A percentile compares a stretch with the other conserved stretches of the same genome.
These are phyloP conservation scores for Diaporthe caulivora DNA, from an alignment of 2,329 filamentous ascomycete genomes.

Conservation along the genomic window DNA sequence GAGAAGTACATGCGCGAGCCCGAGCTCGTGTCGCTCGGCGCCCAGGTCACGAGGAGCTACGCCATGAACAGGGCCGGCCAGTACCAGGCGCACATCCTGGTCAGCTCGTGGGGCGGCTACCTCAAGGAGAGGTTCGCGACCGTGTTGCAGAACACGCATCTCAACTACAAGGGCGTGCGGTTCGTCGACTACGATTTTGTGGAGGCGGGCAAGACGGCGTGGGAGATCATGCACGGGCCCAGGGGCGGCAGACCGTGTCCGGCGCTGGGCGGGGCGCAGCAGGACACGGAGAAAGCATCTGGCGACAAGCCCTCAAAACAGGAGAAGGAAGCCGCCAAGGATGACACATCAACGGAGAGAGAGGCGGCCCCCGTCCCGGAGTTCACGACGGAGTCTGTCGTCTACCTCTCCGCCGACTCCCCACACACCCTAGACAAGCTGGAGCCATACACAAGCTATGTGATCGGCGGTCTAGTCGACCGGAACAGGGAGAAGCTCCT, in stretches of 20 bases:
- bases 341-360: not conserved
- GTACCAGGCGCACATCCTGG: constrained; percentile 78
- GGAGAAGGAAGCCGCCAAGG: constrained; percentile 39
- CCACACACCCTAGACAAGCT: constrained; percentile 84
- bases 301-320: constrained; percentile 44
- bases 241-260: constrained; percentile 58
- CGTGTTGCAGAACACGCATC: constrained; percentile 77
- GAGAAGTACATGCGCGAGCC: constrained; percentile 90
- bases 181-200: constrained; percentile 83
- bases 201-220: constrained; percentile 73
- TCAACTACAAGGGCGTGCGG: constrained; percentile 82
- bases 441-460: constrained; percentile 89
- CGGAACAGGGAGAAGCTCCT: constrained; percentile 96
- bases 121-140: constrained; percentile 85
- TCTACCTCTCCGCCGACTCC: constrained; percentile 96
- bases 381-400: constrained; percentile 63
- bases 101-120: constrained; percentile 83
- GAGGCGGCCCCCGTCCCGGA: constrained; percentile 48
- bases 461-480: constrained; percentile 94
- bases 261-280: constrained; percentile 70
- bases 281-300: constrained; percentile 30
- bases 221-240: constrained; percentile 73
- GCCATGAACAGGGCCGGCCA: constrained; percentile 82
- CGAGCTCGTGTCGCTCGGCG: constrained; percentile 84
- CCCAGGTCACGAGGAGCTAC: constrained; percentile 89